phyloP scores from a whole-genome alignment of 2,329 filamentous ascomycete species.

The Claviceps arundinis region DNA sequence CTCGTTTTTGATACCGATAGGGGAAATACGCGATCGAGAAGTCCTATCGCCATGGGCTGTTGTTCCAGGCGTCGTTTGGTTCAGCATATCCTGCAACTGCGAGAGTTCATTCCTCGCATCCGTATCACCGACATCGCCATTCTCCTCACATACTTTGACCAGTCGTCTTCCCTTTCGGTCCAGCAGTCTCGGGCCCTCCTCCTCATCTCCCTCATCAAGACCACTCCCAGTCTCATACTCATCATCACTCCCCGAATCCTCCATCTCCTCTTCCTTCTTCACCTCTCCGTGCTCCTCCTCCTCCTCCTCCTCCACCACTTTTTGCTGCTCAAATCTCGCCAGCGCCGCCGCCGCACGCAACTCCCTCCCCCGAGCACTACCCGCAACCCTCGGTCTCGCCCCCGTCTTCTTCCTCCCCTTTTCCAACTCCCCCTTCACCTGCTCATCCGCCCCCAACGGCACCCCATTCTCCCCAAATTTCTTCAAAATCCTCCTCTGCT shows the following conservation, averaged over 20 bases:
- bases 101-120: slow-evolving; percentile 36
- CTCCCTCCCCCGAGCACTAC: slow-evolving; percentile 61
- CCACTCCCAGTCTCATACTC: slow-evolving; percentile 24
- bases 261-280: slow-evolving; percentile 11
- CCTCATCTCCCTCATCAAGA: slow-evolving; percentile 36
- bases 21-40: background rate
- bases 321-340: slow-evolving; percentile 52
- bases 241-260: slow-evolving; percentile 33
- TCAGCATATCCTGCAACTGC: slow-evolving; percentile 43
- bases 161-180: slow-evolving; percentile 55
- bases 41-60: background rate
- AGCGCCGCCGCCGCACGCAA: slow-evolving; percentile 64
- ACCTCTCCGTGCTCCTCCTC: slow-evolving; percentile 22
- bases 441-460: slow-evolving; percentile 56
- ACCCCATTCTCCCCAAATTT: slow-evolving; percentile 65
- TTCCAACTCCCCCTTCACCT: slow-evolving; percentile 52
- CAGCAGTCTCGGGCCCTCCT: slow-evolving; percentile 49
- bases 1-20: background rate
- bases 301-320: slow-evolving; percentile 20
- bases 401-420: slow-evolving; percentile 48
- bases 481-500: slow-evolving; percentile 57
- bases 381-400: slow-evolving; percentile 59
- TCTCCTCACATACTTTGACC: slow-evolving; percentile 64
- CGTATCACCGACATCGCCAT: slow-evolving; percentile 35
- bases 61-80: slow-evolving; percentile 8